Evolutionary conservation across 2,329 filamentous ascomycete species (phyloP), one percentile per base, ranked within the genome.

Genomic region (Triangularia verruculosa): DNA sequence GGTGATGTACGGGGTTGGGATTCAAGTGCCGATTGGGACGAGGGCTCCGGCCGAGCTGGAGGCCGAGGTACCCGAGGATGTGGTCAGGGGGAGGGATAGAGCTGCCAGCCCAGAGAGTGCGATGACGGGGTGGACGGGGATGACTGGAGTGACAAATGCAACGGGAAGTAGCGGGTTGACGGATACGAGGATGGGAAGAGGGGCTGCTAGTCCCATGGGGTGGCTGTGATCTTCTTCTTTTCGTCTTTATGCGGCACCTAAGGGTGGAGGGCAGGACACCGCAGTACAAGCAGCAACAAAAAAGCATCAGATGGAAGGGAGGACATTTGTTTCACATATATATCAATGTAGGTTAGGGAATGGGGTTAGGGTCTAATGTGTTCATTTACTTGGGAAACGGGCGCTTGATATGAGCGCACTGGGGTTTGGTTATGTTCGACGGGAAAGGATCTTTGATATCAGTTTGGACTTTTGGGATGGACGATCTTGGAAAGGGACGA

Each of bases 71-170:
- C 60, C 64, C 6, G 27, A 20, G 13, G 57, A 57, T 15, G 17
- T 30, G 51, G 3, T 32, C 3, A 66, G 65, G 53, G 27, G 64
- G 43, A 57, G 64, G 60, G 63, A 64, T 15, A 39, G 59, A 11
- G 59, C 57, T 17, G 28, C 64, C 15, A 61, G 61, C 28, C 62
- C 65, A 4, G 64, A 61, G 30, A 64, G 63, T 17, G 57, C 56
- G 34, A 64, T 43, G 27, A 69, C 61, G 8, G 66, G 53, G n/a
- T 69, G 68, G 67, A 69, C 64, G n/a, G 39, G 39, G 39, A 1
- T 47, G 67, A 69, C 64, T 5, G 39, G 39, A 17, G 4, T 47
- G 6, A 47, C 34, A 15, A n/a, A 15, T n/a, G 34, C 13, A 2
- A 39, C 39, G 17, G 39, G 39, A 17, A 47, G 39, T 47, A 20